Conservation (phyloP, 768 basidiomycete genomes). For the Pleurotus pulmonarius region DNA sequence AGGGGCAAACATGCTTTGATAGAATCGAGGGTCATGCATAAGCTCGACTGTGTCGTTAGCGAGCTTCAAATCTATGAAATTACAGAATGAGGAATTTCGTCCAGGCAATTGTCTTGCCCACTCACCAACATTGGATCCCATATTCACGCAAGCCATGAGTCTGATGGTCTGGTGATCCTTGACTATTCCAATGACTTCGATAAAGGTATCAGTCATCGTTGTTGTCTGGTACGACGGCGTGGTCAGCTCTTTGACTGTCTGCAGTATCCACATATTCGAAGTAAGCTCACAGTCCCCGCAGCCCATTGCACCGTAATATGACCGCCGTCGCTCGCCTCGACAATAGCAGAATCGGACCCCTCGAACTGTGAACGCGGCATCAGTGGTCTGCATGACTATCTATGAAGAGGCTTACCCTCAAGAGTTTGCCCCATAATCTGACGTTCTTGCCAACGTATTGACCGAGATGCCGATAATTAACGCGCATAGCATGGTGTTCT, state of each 20-base stretch:
- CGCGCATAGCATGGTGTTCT: constrained; percentile 39
- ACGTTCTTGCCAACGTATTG: constrained; percentile 53
- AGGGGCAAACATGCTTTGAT: constrained; percentile 39
- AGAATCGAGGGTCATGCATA: constrained; percentile 56
- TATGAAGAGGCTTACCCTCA: constrained; percentile 34
- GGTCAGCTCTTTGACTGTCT: not conserved
- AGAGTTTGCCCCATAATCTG: constrained; percentile 56
- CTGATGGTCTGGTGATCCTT: constrained; percentile 52
- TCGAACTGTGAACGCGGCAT: constrained; percentile 27
- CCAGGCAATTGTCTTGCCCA: not conserved
- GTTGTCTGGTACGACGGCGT: constrained; percentile 31
- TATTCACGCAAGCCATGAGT: constrained; percentile 46
- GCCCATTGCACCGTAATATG: constrained; percentile 47
- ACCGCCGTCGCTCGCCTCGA: constrained; percentile 66
- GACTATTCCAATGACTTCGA: constrained; percentile 69
- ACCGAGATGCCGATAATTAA: constrained; percentile 58
- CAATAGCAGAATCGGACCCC: constrained; percentile 41
- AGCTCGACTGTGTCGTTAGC: constrained; percentile 60
- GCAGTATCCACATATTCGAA: not conserved
- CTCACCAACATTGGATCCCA: constrained; percentile 65
- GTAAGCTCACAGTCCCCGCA: constrained; percentile 23
- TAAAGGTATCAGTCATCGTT: constrained; percentile 46
- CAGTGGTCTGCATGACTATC: not conserved
- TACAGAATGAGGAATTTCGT: not conserved
- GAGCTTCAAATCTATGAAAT: constrained; percentile 46